These are phyloP conservation scores for Zygotorulaspora sp. DNA, from an alignment of 805 yeast species.

Conservation along the genomic window DNA sequence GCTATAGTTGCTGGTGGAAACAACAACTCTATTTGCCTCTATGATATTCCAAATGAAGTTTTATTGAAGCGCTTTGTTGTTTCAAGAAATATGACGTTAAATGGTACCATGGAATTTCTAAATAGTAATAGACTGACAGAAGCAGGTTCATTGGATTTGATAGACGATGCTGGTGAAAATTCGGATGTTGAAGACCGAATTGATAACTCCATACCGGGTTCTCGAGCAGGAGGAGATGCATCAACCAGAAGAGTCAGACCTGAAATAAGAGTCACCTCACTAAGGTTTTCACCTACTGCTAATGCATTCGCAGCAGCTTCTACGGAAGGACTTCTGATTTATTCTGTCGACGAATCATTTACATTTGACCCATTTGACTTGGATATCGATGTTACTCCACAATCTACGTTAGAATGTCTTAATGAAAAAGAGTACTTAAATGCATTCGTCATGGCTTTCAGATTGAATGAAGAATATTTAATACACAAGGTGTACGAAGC, in stretches of 20 bases:
- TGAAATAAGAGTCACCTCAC: conserved; percentile 72
- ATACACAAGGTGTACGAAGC: conserved; percentile 69
- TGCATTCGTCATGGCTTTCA: conserved; percentile 87
- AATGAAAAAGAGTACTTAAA: conserved; percentile 55
- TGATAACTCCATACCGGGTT: conserved; percentile 80
- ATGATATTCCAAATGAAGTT: conserved; percentile 86
- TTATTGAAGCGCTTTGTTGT: conserved; percentile 75
- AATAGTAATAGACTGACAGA: conserved; percentile 83
- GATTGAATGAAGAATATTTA: conserved; percentile 76
- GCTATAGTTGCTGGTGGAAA: conserved; percentile 90
- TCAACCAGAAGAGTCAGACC: conserved; percentile 73
- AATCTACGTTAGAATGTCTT: conserved; percentile 58
- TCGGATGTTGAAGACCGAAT: conserved; percentile 80
- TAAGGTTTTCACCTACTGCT: conserved; percentile 86
- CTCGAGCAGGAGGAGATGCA: conserved; percentile 72
- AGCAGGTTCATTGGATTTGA: conserved; percentile 75
- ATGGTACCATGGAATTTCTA: conserved; percentile 76
- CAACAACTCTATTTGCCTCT: conserved; percentile 84
- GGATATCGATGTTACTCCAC: conserved; percentile 89
- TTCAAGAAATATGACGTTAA: conserved; percentile 82
- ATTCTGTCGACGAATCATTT: conserved; percentile 67
- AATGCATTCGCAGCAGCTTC: conserved; percentile 90
- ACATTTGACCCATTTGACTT: conserved; percentile 92
- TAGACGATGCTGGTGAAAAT: conserved; percentile 81
- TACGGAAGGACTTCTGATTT: conserved; percentile 86